phyloP scores from a whole-genome alignment of 2,329 filamentous ascomycete genomes.

The Sordariomycetes sp. region DNA sequence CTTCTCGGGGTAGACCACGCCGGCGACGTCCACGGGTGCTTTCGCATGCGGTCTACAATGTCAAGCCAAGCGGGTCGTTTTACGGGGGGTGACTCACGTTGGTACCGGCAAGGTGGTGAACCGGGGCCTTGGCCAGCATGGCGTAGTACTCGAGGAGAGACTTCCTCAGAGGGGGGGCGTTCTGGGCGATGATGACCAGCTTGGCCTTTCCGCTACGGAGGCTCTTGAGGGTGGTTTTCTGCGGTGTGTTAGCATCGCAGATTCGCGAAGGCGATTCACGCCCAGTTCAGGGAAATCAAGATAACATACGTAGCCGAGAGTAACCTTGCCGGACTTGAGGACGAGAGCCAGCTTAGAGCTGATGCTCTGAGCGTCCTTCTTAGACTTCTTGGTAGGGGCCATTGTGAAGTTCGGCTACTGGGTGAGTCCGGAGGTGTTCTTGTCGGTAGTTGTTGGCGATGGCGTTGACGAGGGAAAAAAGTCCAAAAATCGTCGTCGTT shows the following conservation, averaged over 20 bases:
- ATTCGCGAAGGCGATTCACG: not conserved
- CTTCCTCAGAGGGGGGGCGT: constrained; percentile 97
- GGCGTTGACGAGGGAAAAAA: constrained; percentile 8
- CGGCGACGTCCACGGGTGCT: not conserved
- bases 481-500: constrained; percentile 9
- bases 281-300: not conserved
- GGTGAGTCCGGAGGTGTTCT: constrained; percentile 6
- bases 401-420: constrained; percentile 37
- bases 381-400: constrained; percentile 62
- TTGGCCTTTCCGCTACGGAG: constrained; percentile 96
- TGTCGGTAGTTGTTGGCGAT: constrained; percentile 14
- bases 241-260: constrained; percentile 1
- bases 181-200: constrained; percentile 86
- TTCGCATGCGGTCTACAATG: not conserved
- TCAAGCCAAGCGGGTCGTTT: not conserved
- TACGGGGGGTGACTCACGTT: constrained; percentile 62
- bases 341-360: constrained; percentile 48
- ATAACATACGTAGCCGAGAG: constrained; percentile 46
- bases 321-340: constrained; percentile 64
- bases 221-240: constrained; percentile 54
- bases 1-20: constrained; percentile 66
- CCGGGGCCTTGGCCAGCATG: constrained; percentile 85
- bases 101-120: constrained; percentile 97
- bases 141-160: constrained; percentile 92
- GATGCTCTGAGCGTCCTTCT: constrained; percentile 72